Evolutionary conservation across 805 yeast species (phyloP), one percentile per base, ranked within the genome.

Genomic region (Millerozyma acaciae): DNA sequence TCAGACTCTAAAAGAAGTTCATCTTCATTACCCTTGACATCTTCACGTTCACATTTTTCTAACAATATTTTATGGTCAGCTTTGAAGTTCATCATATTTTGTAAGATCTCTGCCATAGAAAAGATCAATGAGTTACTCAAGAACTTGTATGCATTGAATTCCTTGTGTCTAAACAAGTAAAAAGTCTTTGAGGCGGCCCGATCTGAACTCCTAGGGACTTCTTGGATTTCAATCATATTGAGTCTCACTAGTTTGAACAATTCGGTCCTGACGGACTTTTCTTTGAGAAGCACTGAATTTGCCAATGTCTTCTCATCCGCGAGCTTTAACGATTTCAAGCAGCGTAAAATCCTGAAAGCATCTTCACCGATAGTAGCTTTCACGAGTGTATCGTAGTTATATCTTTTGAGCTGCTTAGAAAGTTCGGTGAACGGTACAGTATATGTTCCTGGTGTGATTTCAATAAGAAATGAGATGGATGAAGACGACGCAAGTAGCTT

Each of bases 151-250:
- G 69, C 55, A 13, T 55, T 47, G 4, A 38, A 38, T 25, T 60
- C 61, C 37, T 76, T 78, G 45, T 78, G 82, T 49, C 87, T 73
- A 69, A 87, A 93, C 21, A 89, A 70, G 53, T 77, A 93, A 18
- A 84, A 82, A 1, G 97, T 82, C 45, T 95, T 78, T 25, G 85
- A 78, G 0, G 97, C 95, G 2, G 95, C 89, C 45, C 97, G 73
- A 55, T 93, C 97, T 16, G 78, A 80, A 6, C 95, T 82, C 48
- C 90, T 76, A 8, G 97, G 97, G 18, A 93, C 83, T 61, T 93
- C 98, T 59, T 90, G 97, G 22, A 89, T 72, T 52, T 90, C 96
- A 13, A 89, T 64, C 13, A 84, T 73, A 40, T 89, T 87, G 43
- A 77, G 70, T 33, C 73, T 75, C 17, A 84, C 73, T 34, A 93